These are phyloP conservation scores for Phytopythium ostracodes DNA, from an alignment of 352 stramenopile species.

Conservation along the genomic window DNA sequence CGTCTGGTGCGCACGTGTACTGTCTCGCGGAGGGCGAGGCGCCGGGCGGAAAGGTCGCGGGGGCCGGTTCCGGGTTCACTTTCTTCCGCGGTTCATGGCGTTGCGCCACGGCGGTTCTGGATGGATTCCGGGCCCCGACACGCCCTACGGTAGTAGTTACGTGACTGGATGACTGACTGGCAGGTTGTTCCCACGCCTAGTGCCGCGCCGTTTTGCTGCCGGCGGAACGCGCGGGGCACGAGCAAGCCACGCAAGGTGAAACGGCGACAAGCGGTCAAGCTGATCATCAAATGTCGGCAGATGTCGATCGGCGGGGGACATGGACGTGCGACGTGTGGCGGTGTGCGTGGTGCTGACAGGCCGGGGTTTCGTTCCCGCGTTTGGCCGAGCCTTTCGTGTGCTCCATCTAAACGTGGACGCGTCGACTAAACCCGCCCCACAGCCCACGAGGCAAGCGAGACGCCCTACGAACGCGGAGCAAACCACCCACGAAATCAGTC, in stretches of 20 bases:
- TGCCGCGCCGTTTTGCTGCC: neutral
- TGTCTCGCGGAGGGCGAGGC: neutral
- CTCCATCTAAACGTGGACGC: neutral
- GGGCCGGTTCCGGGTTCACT: neutral
- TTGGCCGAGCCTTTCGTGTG: neutral
- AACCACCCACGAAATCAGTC: too few species aligned
- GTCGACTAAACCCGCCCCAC: too few species aligned
- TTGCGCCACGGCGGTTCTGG: neutral
- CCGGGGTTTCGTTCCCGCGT: too few species aligned
- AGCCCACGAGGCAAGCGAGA: neutral
- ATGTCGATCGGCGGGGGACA: neutral
- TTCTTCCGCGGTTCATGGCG: neutral
- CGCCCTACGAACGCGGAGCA: too few species aligned
- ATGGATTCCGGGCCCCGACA: neutral
- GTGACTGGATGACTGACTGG: neutral
- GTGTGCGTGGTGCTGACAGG: too few species aligned
- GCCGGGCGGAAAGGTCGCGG: neutral
- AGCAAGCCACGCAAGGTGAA: neutral
- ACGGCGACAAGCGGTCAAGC: neutral
- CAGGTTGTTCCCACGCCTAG: neutral
- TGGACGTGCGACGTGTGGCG: neutral
- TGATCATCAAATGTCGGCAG: neutral
- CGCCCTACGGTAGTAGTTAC: neutral
- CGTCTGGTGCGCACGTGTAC: neutral
- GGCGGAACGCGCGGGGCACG: neutral